These are phyloP conservation scores for Musa itinerans DNA, from an alignment of 176 grass and related monocot genomes.

Conservation along the genomic window DNA sequence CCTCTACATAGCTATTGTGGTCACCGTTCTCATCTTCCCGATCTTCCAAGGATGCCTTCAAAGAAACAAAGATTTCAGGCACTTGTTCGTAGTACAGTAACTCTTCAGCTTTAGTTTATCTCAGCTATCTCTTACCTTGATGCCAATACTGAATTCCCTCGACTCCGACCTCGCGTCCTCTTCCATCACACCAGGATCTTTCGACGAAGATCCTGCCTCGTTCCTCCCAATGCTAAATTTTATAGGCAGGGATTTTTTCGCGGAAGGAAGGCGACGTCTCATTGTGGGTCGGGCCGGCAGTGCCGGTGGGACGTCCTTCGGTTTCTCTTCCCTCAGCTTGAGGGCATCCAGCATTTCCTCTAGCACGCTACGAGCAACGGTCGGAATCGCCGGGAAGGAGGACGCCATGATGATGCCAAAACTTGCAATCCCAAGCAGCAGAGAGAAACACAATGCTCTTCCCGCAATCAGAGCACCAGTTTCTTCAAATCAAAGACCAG, in stretches of 20 bases:
- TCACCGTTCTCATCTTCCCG: neutral
- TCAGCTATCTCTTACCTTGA: neutral
- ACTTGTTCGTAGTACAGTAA: neutral
- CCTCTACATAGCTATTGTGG: neutral
- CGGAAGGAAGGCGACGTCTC: conserved; percentile 22
- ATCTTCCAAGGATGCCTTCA: neutral
- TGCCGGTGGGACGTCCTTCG: conserved; percentile 24
- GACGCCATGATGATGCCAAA: too few species aligned
- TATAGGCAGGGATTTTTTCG: conserved; percentile 10
- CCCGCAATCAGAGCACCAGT: too few species aligned
- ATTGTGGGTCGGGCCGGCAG: conserved; percentile 24
- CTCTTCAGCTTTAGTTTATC: neutral
- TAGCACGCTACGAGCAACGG: conserved; percentile 14
- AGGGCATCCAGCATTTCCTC: conserved; percentile 26
- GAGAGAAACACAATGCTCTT: neutral
- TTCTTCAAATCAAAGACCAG: too few species aligned
- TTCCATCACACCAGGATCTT: neutral
- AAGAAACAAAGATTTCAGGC: neutral
- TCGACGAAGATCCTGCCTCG: neutral
- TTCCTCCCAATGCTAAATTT: neutral
- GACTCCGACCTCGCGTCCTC: neutral
- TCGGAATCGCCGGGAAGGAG: too few species aligned
- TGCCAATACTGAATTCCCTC: neutral
- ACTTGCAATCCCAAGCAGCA: neutral
- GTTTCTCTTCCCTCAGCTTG: conserved; percentile 31